Conservation (phyloP, 2,329 filamentous ascomycete species). For the Diaporthe capsici region DNA sequence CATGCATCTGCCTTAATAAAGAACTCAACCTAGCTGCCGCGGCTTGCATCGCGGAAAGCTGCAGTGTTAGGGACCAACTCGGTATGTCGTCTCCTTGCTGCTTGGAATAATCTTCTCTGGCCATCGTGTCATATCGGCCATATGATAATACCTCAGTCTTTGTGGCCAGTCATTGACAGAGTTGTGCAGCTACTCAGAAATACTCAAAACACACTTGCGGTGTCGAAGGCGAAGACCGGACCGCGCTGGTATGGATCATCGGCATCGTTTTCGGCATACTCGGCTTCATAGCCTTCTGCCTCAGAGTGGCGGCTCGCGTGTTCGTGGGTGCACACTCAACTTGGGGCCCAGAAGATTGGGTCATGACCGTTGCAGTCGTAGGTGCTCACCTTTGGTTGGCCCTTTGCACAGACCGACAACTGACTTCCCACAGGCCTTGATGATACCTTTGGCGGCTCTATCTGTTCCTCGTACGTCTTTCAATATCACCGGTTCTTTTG, state of each 20-base stretch:
- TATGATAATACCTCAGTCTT: no score
- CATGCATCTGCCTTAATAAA: slow-evolving; percentile 38
- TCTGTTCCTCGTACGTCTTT: slow-evolving; percentile 48
- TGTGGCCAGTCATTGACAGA: neutral
- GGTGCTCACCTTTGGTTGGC: neutral
- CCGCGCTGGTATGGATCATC: slow-evolving; percentile 46
- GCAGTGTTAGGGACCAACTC: slow-evolving; percentile 30
- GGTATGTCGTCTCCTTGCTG: neutral
- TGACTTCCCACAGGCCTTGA: slow-evolving; percentile 40
- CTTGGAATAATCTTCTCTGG: no score
- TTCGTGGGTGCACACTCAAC: slow-evolving; percentile 44
- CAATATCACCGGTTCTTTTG: neutral
- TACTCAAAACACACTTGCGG: slow-evolving; percentile 49
- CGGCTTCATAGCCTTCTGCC: slow-evolving; percentile 49
- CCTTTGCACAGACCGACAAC: neutral
- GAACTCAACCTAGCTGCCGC: slow-evolving; percentile 37
- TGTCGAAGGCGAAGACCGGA: slow-evolving; percentile 47
- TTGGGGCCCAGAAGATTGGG: slow-evolving; percentile 51
- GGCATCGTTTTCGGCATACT: slow-evolving; percentile 48
- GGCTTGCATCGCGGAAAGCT: slow-evolving; percentile 38
- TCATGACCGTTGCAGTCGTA: slow-evolving; percentile 49
- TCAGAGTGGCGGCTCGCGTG: slow-evolving; percentile 49
- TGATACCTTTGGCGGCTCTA: slow-evolving; percentile 45
- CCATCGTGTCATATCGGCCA: neutral
- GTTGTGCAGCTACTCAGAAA: slow-evolving; percentile 47